Percentiles rank a stretch among this genome's conserved stretches.
Evolutionary conservation across 1,139 yeast genomes (phyloP).

Genomic region (Dujonia santamariae): DNA sequence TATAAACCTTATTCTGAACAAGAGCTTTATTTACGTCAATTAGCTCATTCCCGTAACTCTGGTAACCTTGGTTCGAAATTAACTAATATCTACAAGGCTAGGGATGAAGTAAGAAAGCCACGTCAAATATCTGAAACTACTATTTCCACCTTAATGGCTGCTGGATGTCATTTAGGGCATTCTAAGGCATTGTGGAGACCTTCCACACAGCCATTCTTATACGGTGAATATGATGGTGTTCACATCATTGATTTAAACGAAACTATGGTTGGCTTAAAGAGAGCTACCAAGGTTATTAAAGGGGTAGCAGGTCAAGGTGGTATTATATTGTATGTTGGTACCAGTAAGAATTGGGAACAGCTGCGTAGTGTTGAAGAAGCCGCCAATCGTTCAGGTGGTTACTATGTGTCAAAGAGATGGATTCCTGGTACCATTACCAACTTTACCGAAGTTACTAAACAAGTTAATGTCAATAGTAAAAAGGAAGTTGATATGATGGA

Average conservation of each 20-base stretch:
- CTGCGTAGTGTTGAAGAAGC: conserved; percentile 74
- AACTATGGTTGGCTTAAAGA: conserved; percentile 69
- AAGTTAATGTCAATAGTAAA: conserved; percentile 63
- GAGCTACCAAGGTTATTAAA: conserved; percentile 77
- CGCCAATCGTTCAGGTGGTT: conserved; percentile 74
- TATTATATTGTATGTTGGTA: conserved; percentile 77
- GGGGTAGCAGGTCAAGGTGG: conserved; percentile 87
- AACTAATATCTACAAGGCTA: conserved; percentile 64
- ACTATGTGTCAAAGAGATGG: conserved; percentile 85
- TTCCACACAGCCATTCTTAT: conserved; percentile 82
- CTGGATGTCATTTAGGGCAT: conserved; percentile 95
- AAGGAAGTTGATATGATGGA: conserved; percentile 40
- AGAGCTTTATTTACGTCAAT: conserved; percentile 73
- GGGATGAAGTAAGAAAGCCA: conserved; percentile 62
- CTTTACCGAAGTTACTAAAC: conserved; percentile 71
- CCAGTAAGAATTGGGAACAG: conserved; percentile 67
- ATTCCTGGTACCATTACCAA: conserved; percentile 93
- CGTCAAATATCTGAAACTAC: conserved; percentile 54
- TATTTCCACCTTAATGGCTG: conserved; percentile 71
- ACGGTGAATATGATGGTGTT: conserved; percentile 84
- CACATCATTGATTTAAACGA: conserved; percentile 87
- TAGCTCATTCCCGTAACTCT: conserved; percentile 46
- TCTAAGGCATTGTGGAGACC: conserved; percentile 77
- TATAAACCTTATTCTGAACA: conserved; percentile 60
- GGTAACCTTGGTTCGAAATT: conserved; percentile 66